Percentiles rank a stretch among this genome's conserved stretches.
Conservation (phyloP, 169 alveolate genomes). For the Fabrea salina region DNA sequence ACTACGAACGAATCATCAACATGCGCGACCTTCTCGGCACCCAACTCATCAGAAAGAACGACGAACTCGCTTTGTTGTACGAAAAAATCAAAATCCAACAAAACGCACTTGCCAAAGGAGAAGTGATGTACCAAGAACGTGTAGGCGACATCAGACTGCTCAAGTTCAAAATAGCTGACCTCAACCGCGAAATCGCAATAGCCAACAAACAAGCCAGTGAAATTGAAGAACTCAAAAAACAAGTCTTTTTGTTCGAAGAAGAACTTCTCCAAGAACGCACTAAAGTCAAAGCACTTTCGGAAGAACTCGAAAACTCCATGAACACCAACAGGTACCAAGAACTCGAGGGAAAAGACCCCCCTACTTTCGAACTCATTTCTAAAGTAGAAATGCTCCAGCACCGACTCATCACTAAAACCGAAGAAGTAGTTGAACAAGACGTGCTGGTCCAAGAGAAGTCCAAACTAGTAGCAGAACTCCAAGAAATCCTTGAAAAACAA, state of each 20-base stretch:
- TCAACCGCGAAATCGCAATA: conserved; percentile 72
- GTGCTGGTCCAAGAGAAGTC: conserved; percentile 76
- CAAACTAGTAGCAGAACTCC: conserved; percentile 68
- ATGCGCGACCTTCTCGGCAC: conserved; percentile 90
- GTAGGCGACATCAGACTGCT: conserved; percentile 77
- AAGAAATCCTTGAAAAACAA: conserved; percentile 71
- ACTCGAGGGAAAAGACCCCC: conserved; percentile 84
- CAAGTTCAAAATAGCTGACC: conserved; percentile 73
- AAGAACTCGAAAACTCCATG: conserved; percentile 79
- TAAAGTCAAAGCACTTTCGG: conserved; percentile 77
- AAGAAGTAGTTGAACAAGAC: conserved; percentile 81
- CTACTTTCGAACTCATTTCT: conserved; percentile 72
- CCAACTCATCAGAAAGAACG: conserved; percentile 88
- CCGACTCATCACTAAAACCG: conserved; percentile 79
- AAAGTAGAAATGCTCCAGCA: conserved; percentile 73
- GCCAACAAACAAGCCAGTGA: conserved; percentile 60
- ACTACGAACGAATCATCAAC: conserved; percentile 81
- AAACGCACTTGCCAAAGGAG: conserved; percentile 88
- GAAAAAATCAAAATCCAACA: conserved; percentile 90
- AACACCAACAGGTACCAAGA: conserved; percentile 74
- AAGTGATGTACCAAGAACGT: conserved; percentile 77
- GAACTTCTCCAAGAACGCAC: conserved; percentile 76
- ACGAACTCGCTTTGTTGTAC: conserved; percentile 89
- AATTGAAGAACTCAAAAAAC: conserved; percentile 63
- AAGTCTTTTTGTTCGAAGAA: conserved; percentile 64